These are phyloP conservation scores for Blastobotrys proliferans DNA, from an alignment of 1,139 yeast genomes.

Conservation along the genomic window DNA sequence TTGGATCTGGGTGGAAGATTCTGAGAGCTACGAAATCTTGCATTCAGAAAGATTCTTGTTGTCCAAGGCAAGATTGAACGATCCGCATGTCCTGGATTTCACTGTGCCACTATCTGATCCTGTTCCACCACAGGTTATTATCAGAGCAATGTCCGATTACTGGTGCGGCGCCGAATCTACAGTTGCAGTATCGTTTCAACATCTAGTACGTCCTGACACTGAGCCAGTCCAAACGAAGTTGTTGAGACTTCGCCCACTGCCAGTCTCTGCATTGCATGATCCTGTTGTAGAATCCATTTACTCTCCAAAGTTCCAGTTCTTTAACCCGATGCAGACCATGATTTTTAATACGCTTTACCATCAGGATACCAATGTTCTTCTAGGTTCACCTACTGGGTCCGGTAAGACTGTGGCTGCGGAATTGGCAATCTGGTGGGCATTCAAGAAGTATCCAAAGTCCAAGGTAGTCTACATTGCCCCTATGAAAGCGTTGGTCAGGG, in stretches of 20 bases:
- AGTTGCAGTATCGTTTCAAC: slow-evolving; percentile 83
- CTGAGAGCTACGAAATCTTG: slow-evolving; percentile 58
- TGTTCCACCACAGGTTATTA: slow-evolving; percentile 78
- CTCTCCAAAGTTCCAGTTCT: slow-evolving; percentile 63
- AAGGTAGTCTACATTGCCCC: slow-evolving; percentile 96
- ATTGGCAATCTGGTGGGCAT: slow-evolving; percentile 95
- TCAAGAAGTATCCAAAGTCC: slow-evolving; percentile 70
- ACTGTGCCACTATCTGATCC: slow-evolving; percentile 91
- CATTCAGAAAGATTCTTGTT: slow-evolving; percentile 81
- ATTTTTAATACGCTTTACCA: slow-evolving; percentile 85
- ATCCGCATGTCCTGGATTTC: slow-evolving; percentile 74
- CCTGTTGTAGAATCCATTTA: slow-evolving; percentile 66
- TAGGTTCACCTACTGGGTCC: slow-evolving; percentile 98
- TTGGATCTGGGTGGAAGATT: slow-evolving; percentile 88
- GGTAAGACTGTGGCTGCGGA: slow-evolving; percentile 98
- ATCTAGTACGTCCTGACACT: slow-evolving; percentile 80
- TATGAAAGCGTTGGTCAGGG: slow-evolving; percentile 96
- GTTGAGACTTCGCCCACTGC: slow-evolving; percentile 78
- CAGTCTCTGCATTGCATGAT: slow-evolving; percentile 74
- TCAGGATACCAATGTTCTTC: slow-evolving; percentile 71
- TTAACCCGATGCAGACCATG: slow-evolving; percentile 99
- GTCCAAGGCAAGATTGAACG: slow-evolving; percentile 52
- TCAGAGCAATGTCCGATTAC: slow-evolving; percentile 72
- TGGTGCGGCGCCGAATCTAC: slow-evolving; percentile 87
- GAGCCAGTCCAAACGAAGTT: slow-evolving; percentile 82